Conservation (phyloP, 2,329 filamentous ascomycete species). For the Seiridium cupressi region DNA sequence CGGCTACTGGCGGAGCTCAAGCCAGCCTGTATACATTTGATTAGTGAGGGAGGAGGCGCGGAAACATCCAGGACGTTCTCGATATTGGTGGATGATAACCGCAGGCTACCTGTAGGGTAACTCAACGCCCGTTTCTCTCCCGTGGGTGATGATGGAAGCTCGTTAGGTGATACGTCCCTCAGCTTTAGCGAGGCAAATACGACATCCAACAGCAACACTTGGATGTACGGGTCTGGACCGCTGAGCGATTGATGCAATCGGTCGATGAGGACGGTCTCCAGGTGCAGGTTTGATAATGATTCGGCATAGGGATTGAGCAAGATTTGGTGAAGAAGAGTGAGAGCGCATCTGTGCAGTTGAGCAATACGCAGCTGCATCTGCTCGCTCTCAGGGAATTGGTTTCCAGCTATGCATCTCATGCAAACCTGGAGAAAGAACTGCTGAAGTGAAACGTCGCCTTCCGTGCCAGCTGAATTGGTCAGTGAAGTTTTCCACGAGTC, state of each 20-base stretch:
- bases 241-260: slow-evolving; percentile 61
- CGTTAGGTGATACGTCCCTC: slow-evolving; percentile 40
- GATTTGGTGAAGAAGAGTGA: slow-evolving; percentile 70
- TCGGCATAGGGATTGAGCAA: slow-evolving; percentile 62
- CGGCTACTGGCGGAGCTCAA: slow-evolving; percentile 74
- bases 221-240: slow-evolving; percentile 66
- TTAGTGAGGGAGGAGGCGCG: slow-evolving; percentile 67
- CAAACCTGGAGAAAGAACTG: slow-evolving; percentile 67
- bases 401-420: slow-evolving; percentile 57
- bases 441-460: slow-evolving; percentile 60
- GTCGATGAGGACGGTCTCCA: slow-evolving; percentile 71
- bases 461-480: slow-evolving; percentile 43
- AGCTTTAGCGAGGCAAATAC: slow-evolving; percentile 72
- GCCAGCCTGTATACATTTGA: slow-evolving; percentile 81
- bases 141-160: slow-evolving; percentile 41
- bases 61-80: slow-evolving; percentile 22
- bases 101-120: slow-evolving; percentile 39
- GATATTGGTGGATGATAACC: slow-evolving; percentile 34
- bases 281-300: slow-evolving; percentile 58
- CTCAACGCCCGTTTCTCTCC: slow-evolving; percentile 45
- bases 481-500: slow-evolving; percentile 22
- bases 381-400: slow-evolving; percentile 31
- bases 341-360: slow-evolving; percentile 67
- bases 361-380: slow-evolving; percentile 51
- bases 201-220: slow-evolving; percentile 77